phyloP scores from a whole-genome alignment of 192 early-diverging fungal genomes.

The Backusella parvicylindrica region DNA sequence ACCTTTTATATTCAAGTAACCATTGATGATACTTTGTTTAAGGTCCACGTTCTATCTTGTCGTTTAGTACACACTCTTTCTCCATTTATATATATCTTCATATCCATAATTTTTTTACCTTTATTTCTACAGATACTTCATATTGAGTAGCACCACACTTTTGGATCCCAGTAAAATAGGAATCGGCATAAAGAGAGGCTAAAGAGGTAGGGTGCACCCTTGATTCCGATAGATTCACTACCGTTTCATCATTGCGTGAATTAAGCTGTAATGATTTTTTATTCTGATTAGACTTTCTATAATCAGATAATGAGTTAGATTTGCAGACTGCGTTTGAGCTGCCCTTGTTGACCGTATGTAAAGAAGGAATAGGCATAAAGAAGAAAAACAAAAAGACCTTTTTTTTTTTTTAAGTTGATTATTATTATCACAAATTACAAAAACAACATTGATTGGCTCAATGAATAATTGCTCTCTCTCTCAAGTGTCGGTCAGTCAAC shows the following conservation, averaged over 20 bases:
- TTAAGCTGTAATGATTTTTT: neutral
- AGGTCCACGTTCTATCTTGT: constrained; percentile 64
- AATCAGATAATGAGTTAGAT: neutral
- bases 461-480: too few relatives aligned
- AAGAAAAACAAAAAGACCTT: neutral
- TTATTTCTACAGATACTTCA: constrained; percentile 66
- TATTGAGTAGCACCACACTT: constrained; percentile 57
- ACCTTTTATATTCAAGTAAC: constrained; percentile 76
- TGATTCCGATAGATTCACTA: constrained; percentile 14
- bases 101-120: constrained; percentile 47
- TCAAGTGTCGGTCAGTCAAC: too few relatives aligned
- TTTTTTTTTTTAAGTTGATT: neutral
- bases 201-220: neutral
- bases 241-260: neutral
- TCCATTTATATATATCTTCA: neutral
- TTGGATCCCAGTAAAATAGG: constrained; percentile 62
- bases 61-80: neutral
- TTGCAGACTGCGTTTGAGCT: neutral
- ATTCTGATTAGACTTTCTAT: neutral
- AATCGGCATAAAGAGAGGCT: constrained; percentile 54
- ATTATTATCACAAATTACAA: too few relatives aligned
- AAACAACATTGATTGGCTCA: neutral
- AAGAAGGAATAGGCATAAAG: constrained; percentile 7
- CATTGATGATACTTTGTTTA: constrained; percentile 62
- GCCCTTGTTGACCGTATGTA: neutral